These are phyloP conservation scores for Fonsecaea multimorphosa DNA, from an alignment of 2,329 filamentous ascomycete genomes.

Conservation along the genomic window DNA sequence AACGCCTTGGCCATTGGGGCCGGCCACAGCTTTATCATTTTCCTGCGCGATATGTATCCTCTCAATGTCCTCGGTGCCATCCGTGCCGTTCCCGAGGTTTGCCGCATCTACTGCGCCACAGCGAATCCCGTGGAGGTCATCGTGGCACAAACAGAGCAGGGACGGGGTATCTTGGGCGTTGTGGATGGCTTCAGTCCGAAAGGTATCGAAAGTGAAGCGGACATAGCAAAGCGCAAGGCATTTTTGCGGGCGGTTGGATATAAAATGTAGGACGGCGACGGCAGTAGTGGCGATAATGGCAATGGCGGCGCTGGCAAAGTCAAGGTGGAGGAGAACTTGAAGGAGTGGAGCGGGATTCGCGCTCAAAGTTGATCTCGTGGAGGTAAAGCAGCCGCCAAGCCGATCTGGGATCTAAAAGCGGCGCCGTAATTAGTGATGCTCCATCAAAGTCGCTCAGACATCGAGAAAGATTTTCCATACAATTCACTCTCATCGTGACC, in stretches of 20 bases:
- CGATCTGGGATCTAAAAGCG: not conserved
- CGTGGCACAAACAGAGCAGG: constrained; percentile 12
- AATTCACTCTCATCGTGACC: not conserved
- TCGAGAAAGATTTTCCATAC: not conserved
- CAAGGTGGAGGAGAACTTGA: not conserved
- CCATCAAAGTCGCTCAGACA: not conserved
- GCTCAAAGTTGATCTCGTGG: not conserved
- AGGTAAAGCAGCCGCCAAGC: not conserved
- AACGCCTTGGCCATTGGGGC: constrained; percentile 5
- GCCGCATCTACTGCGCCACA: constrained; percentile 6
- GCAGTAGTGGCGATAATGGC: not conserved
- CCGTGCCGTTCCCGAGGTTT: constrained; percentile 2
- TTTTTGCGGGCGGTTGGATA: not conserved
- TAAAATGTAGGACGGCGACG: not conserved
- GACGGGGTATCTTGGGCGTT: constrained; percentile 5
- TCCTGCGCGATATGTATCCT: constrained; percentile 10
- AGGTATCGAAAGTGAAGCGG: constrained; percentile 6
- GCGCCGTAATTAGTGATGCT: not conserved
- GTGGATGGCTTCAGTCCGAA: constrained; percentile 12
- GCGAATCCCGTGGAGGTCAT: constrained; percentile 11
- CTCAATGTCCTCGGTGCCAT: constrained; percentile 4
- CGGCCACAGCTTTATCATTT: constrained; percentile 10
- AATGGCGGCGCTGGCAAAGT: not conserved
- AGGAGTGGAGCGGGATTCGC: not conserved
- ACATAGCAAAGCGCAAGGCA: not conserved